Base-by-base conservation (phyloP, 148 eudicot genomes). In the Amaranthus cruentus region DNA sequence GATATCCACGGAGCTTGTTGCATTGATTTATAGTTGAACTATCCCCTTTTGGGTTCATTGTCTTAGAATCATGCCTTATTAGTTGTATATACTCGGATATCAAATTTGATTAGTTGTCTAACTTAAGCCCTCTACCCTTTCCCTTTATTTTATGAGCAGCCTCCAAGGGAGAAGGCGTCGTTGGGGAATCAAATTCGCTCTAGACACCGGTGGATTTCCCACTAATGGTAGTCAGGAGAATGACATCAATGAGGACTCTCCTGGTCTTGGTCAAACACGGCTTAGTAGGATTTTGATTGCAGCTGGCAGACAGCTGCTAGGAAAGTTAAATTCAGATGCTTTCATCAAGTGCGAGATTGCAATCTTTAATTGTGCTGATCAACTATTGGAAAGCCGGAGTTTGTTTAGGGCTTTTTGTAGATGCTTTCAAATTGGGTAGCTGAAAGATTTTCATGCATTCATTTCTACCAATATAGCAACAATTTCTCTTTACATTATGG, bases 301-400 rank as follows among this genome's bases (percentile, higher is more conserved):
- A 42, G 96, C 83, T 13, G 93, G 93, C 43, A 87, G 83, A 71
- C 88, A 89, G 81, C 85, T 94, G 12, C 73, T 94, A 71, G 87
- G 81, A 11, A 94, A 91, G 80, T 77, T 94, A 47, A 91, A 91
- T 76, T 78, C 95, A 0, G 91, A 85, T 87, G 93, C 87, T 94
- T 15, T 46, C 75, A 10, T 70, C 84, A 3, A 85, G 68, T 11
- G 67, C 83, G 73, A 80, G 92, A 81, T 71, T 87, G 76, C 89
- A 90, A 82, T 84, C 90, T 66, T 76, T 92, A 62, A 80, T 95
- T 65, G 89, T 79, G 15, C 74, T 95, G 86, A 62, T 95, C 52
- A 95, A 95, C 66, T 90, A 84, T 76, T 95, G 99, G 99, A 95
- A 95, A 83, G 99, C 99, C 47, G 97, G 99, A 75, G 89, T 95